A percentile compares a stretch with the other conserved stretches of the same genome.
Evolutionary conservation across 305 asterid genomes (phyloP).

Genomic region (Solanum aculeatissimum): DNA sequence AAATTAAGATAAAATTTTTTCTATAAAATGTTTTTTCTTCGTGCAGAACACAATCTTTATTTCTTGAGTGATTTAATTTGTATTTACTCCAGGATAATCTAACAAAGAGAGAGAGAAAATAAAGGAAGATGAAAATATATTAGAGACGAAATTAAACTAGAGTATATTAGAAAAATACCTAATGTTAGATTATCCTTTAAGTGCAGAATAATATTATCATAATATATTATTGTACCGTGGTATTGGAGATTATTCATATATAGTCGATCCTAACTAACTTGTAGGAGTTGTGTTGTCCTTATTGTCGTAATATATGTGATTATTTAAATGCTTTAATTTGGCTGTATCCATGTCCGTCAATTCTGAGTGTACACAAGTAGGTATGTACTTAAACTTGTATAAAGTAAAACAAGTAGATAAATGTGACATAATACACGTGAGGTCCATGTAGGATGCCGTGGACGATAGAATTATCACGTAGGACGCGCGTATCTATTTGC

Average conservation of each 20-base stretch:
- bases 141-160: background rate
- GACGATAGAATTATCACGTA: too few species aligned
- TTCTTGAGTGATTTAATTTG: background rate
- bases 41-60: background rate
- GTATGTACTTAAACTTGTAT: too few species aligned
- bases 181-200: background rate
- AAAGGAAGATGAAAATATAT: background rate
- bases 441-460: too few species aligned
- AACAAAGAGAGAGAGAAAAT: background rate
- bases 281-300: background rate
- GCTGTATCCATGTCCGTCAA: too few species aligned
- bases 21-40: too few species aligned
- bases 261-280: background rate
- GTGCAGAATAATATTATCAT: background rate
- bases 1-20: too few species aligned
- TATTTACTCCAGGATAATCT: background rate
- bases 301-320: background rate
- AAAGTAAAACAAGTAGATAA: too few species aligned
- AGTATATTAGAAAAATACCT: background rate
- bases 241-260: background rate
- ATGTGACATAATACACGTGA: too few species aligned
- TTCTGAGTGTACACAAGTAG: too few species aligned
- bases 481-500: too few species aligned
- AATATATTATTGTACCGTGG: too few species aligned
- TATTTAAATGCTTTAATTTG: too few species aligned